A percentile compares a stretch with the other conserved stretches of the same genome.
Conservation (phyloP, 2,329 filamentous ascomycete genomes). For the Orbilia quercus region DNA sequence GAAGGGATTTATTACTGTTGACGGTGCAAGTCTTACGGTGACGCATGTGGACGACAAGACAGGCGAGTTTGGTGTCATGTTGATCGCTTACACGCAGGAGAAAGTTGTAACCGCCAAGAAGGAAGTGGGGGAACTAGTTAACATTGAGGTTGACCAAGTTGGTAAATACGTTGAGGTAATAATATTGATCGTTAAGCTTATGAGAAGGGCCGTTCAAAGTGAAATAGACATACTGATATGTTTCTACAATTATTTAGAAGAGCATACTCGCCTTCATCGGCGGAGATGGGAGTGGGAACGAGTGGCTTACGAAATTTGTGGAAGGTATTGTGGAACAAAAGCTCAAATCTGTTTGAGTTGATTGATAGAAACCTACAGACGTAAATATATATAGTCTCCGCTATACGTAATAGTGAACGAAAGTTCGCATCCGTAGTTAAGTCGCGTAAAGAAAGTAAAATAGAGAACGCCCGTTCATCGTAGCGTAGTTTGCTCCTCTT, state of each 20-base stretch:
- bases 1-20: conserved; percentile 94
- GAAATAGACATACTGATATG: conserved; percentile 10
- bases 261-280: conserved; percentile 56
- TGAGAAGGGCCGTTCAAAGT: not conserved
- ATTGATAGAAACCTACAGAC: not conserved
- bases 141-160: conserved; percentile 91
- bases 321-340: conserved; percentile 79
- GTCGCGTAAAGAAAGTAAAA: too few species aligned
- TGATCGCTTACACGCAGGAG: conserved; percentile 96
- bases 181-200: not conserved
- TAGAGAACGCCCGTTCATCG: too few species aligned
- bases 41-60: conserved; percentile 83
- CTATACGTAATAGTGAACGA: too few species aligned
- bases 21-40: conserved; percentile 93
- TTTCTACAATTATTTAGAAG: conserved; percentile 46
- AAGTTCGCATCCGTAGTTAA: too few species aligned
- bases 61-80: conserved; percentile 92
- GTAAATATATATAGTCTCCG: not conserved
- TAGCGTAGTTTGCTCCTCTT: too few species aligned
- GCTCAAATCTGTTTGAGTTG: conserved; percentile 40
- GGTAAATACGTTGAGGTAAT: conserved; percentile 69
- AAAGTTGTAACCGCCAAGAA: conserved; percentile 85
- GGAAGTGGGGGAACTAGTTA: conserved; percentile 81
- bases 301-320: conserved; percentile 77
- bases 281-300: conserved; percentile 67